Conservation (phyloP, 1,284 basidiomycete genomes). For the Naganishia liquefaciens region DNA sequence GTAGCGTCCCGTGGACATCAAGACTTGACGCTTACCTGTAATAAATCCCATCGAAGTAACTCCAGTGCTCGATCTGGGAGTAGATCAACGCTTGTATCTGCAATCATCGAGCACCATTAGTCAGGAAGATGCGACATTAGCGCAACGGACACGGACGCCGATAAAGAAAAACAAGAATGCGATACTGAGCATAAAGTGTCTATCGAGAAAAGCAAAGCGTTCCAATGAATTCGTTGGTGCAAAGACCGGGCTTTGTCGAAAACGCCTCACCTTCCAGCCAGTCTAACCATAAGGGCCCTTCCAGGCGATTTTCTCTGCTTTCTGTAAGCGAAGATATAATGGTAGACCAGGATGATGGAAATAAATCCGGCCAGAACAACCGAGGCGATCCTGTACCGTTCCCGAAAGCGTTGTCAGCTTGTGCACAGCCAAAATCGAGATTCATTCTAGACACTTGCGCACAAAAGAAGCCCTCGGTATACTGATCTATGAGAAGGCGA, state of each 20-base stretch:
- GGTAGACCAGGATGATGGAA: constrained; percentile 47
- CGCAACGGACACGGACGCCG: constrained; percentile 30
- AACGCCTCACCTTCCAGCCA: constrained; percentile 9
- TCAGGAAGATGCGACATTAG: background rate
- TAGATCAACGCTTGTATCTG: constrained; percentile 47
- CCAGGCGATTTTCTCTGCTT: constrained; percentile 33
- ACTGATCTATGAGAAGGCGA: constrained; percentile 3
- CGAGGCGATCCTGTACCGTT: constrained; percentile 46
- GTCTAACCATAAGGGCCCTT: constrained; percentile 42
- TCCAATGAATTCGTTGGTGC: background rate
- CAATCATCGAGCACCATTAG: background rate
- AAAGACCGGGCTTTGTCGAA: background rate
- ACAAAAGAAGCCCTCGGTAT: constrained; percentile 53
- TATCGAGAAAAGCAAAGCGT: constrained; percentile 14
- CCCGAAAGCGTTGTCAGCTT: background rate
- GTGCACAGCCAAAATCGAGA: background rate
- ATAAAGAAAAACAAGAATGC: constrained; percentile 51
- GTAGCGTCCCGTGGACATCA: background rate
- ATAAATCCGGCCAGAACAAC: constrained; percentile 52
- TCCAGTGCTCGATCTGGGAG: constrained; percentile 48
- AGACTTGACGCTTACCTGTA: constrained; percentile 28
- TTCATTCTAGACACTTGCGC: constrained; percentile 41
- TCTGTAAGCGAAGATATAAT: constrained; percentile 50
- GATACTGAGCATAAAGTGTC: constrained; percentile 55
- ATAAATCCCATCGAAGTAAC: constrained; percentile 48